Base-by-base conservation (phyloP, 2,329 filamentous ascomycete genomes). In the Alternaria tenuissima region DNA sequence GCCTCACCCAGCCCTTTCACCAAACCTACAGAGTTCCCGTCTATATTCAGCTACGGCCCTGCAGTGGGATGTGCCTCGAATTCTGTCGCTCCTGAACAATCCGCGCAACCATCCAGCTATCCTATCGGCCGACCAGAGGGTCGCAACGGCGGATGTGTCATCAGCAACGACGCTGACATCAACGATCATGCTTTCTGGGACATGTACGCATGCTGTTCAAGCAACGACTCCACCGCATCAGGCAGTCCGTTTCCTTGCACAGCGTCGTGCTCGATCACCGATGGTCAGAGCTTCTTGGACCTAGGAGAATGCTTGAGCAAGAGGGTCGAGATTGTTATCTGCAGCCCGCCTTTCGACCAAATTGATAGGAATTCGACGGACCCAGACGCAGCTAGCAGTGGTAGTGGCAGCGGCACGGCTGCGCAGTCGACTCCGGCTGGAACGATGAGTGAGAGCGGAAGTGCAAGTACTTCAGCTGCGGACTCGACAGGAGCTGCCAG, bases 121-220 rank as follows among this genome's bases (percentile, higher is more conserved):
- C 62, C 64, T 6, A 16, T 61, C 30, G 52, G 52, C n/a, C 46
- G 51, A 16, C 63, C 63, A 3, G 4, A 12, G 0, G 61, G 57
- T 48, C 24, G 47, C 32, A 12, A 52, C 34, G 58, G 55, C 26
- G 62, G 59, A 24, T 69, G 67, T 38, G 62, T 57, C 4, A 71
- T 69, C 52, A 68, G 65, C 55, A 71, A 69, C 22, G 67, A 61
- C 12, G 62, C 52, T 5, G 61, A 58, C 9, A 36, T 68, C 61
- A 71, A 68, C 38, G 52, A 62, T n/a, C 64, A 71, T 20, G 62
- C 67, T 11, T 71, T 71, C 58, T 71, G 67, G 67, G 67, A 71
- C 43, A 42, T 69, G 36, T 69, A 71, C 20, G 62, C 48, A 5
- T 71, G 65, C 44, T 71, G 67, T 49, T 61, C 64, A 32, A 47